Percentiles rank a stretch among this genome's conserved stretches.
phyloP scores from a whole-genome alignment of 1,139 yeast genomes.

The Saccharomycopsis crataegensis region DNA sequence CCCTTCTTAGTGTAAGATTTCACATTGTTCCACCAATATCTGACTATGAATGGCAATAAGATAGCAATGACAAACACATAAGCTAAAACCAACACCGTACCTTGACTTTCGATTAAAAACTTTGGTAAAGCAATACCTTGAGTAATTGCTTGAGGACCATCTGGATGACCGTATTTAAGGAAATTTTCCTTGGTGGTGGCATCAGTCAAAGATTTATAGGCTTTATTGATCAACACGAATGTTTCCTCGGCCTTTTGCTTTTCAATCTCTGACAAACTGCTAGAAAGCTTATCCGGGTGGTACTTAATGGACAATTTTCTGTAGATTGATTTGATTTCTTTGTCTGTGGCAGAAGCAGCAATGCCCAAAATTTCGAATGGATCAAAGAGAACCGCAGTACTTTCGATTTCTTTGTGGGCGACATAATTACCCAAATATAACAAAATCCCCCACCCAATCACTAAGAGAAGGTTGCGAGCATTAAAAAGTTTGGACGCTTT shows the following conservation, averaged over 20 bases:
- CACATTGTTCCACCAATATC: conserved; percentile 84
- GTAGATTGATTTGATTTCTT: conserved; percentile 73
- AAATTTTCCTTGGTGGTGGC: conserved; percentile 78
- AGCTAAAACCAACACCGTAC: conserved; percentile 54
- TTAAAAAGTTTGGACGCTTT: conserved; percentile 37
- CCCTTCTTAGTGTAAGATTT: conserved; percentile 79
- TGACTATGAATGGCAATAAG: conserved; percentile 72
- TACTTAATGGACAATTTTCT: conserved; percentile 78
- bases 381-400: conserved; percentile 50
- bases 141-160: conserved; percentile 91
- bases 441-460: conserved; percentile 64
- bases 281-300: conserved; percentile 89
- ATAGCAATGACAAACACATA: conserved; percentile 73
- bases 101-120: conserved; percentile 79
- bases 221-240: conserved; percentile 79
- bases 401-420: conserved; percentile 35
- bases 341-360: conserved; percentile 60
- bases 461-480: conserved; percentile 38
- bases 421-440: conserved; percentile 45
- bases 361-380: conserved; percentile 86
- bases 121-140: conserved; percentile 96
- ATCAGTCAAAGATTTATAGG: conserved; percentile 92
- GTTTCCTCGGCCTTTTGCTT: conserved; percentile 58
- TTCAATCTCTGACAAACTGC: conserved; percentile 47
- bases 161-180: conserved; percentile 91